Conservation (phyloP, 257 asterid species). For the Henckelia pumila region DNA sequence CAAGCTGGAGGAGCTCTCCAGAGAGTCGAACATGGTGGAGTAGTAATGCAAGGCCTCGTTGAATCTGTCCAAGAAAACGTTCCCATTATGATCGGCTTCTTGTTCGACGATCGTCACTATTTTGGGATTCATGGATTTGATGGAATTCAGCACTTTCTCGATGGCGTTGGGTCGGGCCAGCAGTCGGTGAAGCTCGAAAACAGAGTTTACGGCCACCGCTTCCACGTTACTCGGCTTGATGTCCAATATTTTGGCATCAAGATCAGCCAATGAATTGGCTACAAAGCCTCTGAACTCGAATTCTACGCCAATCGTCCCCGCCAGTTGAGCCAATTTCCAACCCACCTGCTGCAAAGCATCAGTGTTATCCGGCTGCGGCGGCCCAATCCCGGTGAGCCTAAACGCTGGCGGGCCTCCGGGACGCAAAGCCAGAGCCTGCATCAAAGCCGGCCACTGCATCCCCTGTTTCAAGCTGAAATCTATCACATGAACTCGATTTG, state of each 20-base stretch:
- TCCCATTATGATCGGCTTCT: conserved; percentile 76
- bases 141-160: conserved; percentile 55
- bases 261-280: conserved; percentile 67
- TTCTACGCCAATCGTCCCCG: conserved; percentile 61
- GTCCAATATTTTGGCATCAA: conserved; percentile 53
- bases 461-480: conserved; percentile 78
- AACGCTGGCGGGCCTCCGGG: conserved; percentile 78
- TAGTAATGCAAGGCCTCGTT: conserved; percentile 82
- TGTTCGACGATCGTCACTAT: conserved; percentile 79
- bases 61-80: conserved; percentile 60
- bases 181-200: conserved; percentile 70
- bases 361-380: conserved; percentile 75
- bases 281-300: conserved; percentile 77
- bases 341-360: conserved; percentile 79
- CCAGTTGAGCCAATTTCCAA: conserved; percentile 72
- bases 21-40: conserved; percentile 87
- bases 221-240: conserved; percentile 43
- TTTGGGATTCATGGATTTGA: conserved; percentile 54
- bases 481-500: conserved; percentile 55
- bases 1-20: conserved; percentile 63
- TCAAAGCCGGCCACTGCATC: conserved; percentile 83
- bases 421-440: conserved; percentile 69
- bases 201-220: conserved; percentile 76
- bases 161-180: conserved; percentile 50
- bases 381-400: conserved; percentile 67